These are phyloP conservation scores for Moringa oleifera DNA, from an alignment of 345 rosid species.

Conservation along the genomic window DNA sequence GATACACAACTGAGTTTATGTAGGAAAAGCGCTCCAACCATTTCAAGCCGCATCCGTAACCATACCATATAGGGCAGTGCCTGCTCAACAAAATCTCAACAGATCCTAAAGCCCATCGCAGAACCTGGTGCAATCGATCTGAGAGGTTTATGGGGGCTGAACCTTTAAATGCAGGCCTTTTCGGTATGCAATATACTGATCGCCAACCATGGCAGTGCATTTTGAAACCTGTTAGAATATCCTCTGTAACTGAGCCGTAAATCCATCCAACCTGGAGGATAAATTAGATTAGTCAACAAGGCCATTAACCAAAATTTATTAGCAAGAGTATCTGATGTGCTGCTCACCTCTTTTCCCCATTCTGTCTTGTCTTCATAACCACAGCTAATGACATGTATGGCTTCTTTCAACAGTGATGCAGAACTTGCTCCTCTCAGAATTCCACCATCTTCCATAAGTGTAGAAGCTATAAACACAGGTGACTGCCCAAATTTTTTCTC, in stretches of 20 bases:
- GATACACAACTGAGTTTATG: conserved; percentile 57
- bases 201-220: conserved; percentile 83
- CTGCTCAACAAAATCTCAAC: conserved; percentile 68
- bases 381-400: conserved; percentile 66
- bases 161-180: conserved; percentile 62
- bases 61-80: conserved; percentile 76
- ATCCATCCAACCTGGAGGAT: conserved; percentile 48
- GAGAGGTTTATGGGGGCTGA: conserved; percentile 75
- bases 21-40: conserved; percentile 62
- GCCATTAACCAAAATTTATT: neutral
- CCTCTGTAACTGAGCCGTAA: conserved; percentile 77
- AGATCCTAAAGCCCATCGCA: conserved; percentile 70
- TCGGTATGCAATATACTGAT: conserved; percentile 61
- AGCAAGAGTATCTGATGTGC: neutral
- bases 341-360: conserved; percentile 63
- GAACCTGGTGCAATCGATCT: conserved; percentile 71
- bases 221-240: conserved; percentile 70
- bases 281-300: neutral
- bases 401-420: conserved; percentile 61
- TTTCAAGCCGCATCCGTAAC: conserved; percentile 63
- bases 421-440: conserved; percentile 42
- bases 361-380: conserved; percentile 70
- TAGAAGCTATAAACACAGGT: conserved; percentile 53
- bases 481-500: conserved; percentile 74
- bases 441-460: conserved; percentile 51